phyloP scores from a whole-genome alignment of 495 filamentous ascomycete species.

The Neurospora intermedia region DNA sequence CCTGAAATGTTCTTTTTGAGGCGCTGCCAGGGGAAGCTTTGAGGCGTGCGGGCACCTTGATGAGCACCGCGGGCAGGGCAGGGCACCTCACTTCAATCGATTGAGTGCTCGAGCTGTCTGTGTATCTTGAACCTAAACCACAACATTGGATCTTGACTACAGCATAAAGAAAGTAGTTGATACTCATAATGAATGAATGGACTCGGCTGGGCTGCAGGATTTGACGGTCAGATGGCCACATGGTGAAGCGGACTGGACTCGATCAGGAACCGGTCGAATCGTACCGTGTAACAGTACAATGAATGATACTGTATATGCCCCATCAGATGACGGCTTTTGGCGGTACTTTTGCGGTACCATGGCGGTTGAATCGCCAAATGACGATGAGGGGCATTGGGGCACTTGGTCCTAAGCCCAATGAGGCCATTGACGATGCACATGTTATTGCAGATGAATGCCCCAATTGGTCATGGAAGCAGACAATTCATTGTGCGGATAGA shows the following conservation, averaged over 20 bases:
- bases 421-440: background rate
- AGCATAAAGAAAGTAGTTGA: background rate
- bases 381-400: background rate
- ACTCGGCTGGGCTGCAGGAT: background rate
- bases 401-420: background rate
- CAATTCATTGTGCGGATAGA: constrained; percentile 1
- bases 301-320: background rate
- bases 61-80: background rate
- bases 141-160: background rate
- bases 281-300: background rate
- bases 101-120: too few relatives aligned
- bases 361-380: background rate
- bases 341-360: background rate
- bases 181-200: background rate
- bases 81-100: too few relatives aligned
- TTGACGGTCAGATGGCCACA: background rate
- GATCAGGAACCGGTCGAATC: background rate
- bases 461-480: background rate
- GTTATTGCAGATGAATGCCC: background rate
- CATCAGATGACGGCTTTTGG: background rate
- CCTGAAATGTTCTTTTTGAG: background rate
- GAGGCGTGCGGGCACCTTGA: background rate
- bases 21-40: background rate
- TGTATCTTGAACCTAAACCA: background rate
- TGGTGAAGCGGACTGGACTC: background rate